phyloP scores from a whole-genome alignment of 2,329 filamentous ascomycete genomes.

The Biscogniauxia mediterranea region DNA sequence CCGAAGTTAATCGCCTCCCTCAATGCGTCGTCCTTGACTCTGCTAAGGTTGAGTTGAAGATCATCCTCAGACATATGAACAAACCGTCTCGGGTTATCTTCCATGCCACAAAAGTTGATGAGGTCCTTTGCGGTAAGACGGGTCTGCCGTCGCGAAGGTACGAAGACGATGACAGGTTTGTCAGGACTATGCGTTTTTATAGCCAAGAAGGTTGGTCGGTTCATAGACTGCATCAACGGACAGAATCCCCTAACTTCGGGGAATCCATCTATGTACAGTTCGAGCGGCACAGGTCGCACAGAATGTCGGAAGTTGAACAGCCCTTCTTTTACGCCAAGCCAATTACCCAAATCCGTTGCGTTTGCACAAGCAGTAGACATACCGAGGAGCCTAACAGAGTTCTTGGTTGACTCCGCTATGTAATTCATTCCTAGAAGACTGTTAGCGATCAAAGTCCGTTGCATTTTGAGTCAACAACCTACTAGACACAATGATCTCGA shows the following conservation, averaged over 20 bases:
- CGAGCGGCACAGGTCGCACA: conserved; percentile 90
- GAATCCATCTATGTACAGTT: conserved; percentile 97
- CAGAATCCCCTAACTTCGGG: conserved; percentile 94
- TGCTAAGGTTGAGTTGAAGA: conserved; percentile 77
- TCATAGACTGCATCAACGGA: conserved; percentile 98
- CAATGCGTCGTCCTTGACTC: conserved; percentile 90
- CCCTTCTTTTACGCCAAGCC: conserved; percentile 93
- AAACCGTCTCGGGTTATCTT: conserved; percentile 93
- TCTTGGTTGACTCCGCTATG: conserved; percentile 90
- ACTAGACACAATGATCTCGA: conserved; percentile 89
- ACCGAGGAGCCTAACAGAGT: conserved; percentile 84
- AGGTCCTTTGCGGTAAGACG: conserved; percentile 92
- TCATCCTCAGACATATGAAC: conserved; percentile 94
- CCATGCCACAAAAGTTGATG: conserved; percentile 97
- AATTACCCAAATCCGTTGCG: conserved; percentile 88
- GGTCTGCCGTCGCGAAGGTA: conserved; percentile 92
- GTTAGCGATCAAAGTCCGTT: conserved; percentile 7
- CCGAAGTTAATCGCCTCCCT: conserved; percentile 95
- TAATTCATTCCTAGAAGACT: conserved; percentile 83
- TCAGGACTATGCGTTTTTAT: conserved; percentile 95
- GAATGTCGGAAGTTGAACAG: conserved; percentile 98
- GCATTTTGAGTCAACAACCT: conserved; percentile 22
- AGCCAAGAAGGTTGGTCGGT: conserved; percentile 90
- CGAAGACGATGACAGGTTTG: conserved; percentile 97
- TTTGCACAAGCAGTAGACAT: conserved; percentile 99